phyloP scores from a whole-genome alignment of 805 yeast species.

The Lachancea mirantina region DNA sequence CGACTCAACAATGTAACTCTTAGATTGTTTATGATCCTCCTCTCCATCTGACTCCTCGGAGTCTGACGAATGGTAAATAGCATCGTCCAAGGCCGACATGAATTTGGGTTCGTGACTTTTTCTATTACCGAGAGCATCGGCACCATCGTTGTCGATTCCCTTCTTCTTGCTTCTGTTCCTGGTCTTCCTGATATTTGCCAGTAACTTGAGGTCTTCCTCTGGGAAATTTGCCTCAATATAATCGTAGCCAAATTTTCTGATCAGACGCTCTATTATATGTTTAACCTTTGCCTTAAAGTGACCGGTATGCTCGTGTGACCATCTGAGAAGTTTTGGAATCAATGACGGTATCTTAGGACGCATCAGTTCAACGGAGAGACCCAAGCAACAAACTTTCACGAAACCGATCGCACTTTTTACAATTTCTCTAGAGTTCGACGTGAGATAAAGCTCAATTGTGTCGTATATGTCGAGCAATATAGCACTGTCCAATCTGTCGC shows the following conservation, averaged over 20 bases:
- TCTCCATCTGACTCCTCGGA: constrained; percentile 45
- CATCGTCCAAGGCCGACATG: constrained; percentile 88
- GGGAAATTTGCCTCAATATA: constrained; percentile 80
- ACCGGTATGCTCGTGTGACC: constrained; percentile 95
- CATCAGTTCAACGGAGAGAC: constrained; percentile 73
- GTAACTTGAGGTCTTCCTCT: constrained; percentile 76
- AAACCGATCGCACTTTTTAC: constrained; percentile 93
- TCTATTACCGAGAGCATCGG: constrained; percentile 14
- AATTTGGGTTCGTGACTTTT: constrained; percentile 42
- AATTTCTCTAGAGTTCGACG: constrained; percentile 87
- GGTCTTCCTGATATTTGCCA: constrained; percentile 78
- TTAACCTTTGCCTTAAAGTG: constrained; percentile 90
- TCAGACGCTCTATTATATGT: constrained; percentile 85
- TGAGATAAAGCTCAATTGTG: constrained; percentile 82
- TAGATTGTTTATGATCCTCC: constrained; percentile 26
- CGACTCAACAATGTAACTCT: constrained; percentile 70
- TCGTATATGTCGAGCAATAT: constrained; percentile 68
- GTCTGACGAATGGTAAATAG: constrained; percentile 70
- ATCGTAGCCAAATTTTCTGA: constrained; percentile 87
- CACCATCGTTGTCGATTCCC: constrained; percentile 32
- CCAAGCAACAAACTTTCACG: constrained; percentile 78
- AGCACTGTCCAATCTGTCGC: constrained; percentile 51
- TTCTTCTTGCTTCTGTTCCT: constrained; percentile 80
- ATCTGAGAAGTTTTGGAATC: constrained; percentile 66
- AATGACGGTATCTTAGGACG: constrained; percentile 58